These are phyloP conservation scores for Ustilago nuda DNA, from an alignment of 1,284 basidiomycete genomes.

Conservation along the genomic window DNA sequence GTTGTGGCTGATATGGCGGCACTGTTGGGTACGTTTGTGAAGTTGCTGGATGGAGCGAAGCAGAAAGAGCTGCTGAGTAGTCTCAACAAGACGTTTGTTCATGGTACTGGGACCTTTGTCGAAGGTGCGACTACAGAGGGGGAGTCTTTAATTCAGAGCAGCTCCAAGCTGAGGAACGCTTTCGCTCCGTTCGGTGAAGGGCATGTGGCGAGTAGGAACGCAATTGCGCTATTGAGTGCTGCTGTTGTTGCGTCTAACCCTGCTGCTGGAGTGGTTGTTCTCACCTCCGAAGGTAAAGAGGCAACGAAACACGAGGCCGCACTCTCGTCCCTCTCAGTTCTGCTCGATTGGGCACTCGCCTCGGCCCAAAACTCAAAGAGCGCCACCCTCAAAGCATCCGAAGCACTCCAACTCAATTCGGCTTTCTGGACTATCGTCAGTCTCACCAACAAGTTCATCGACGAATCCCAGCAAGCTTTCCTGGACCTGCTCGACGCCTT, in stretches of 20 bases:
- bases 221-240: conserved; percentile 35
- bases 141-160: conserved; percentile 9
- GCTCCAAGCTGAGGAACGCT: conserved; percentile 8
- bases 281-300: neutral
- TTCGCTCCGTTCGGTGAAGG: conserved; percentile 15
- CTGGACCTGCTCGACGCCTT: conserved; percentile 43
- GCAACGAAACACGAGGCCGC: conserved; percentile 27
- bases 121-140: neutral
- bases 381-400: neutral
- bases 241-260: conserved; percentile 33
- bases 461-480: conserved; percentile 35
- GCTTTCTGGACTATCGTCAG: conserved; percentile 25
- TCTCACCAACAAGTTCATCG: conserved; percentile 59
- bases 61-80: conserved; percentile 48
- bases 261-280: conserved; percentile 19
- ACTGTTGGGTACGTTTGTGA: conserved; percentile 51
- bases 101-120: conserved; percentile 10
- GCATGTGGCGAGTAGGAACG: conserved; percentile 17
- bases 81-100: conserved; percentile 44
- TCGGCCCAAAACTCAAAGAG: neutral
- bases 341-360: conserved; percentile 37
- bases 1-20: conserved; percentile 56
- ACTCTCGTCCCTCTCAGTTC: conserved; percentile 13
- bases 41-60: conserved; percentile 33
- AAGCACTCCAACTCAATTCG: conserved; percentile 35